Conservation (phyloP, 1,284 basidiomycete genomes). For the Papiliotrema laurentii region DNA sequence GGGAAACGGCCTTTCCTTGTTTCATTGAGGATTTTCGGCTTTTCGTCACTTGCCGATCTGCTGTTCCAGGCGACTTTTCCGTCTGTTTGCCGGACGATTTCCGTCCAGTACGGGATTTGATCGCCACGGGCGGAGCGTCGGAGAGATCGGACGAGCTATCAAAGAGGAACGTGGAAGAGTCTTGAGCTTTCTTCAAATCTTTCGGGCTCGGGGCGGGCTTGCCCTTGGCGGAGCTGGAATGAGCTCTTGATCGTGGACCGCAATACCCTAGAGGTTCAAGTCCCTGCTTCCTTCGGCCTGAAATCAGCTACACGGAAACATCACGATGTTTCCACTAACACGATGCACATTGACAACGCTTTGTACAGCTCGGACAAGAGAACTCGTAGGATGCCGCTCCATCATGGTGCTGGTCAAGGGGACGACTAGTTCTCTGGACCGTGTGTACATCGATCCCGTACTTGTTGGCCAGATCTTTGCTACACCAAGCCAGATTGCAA, state of each 20-base stretch:
- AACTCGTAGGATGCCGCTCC: conserved; percentile 11
- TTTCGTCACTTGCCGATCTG: background rate
- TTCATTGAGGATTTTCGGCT: no score
- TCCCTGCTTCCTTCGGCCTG: conserved; percentile 32
- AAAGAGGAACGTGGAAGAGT: background rate
- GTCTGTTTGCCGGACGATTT: background rate
- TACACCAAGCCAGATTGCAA: conserved; percentile 33
- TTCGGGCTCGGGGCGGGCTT: background rate
- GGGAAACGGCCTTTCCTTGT: background rate
- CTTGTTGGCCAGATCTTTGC: conserved; percentile 21
- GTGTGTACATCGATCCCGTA: conserved; percentile 17
- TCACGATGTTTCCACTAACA: conserved; percentile 18
- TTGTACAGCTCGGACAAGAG: conserved; percentile 29
- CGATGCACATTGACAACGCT: conserved; percentile 25
- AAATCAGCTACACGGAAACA: background rate
- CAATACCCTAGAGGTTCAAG: conserved; percentile 19
- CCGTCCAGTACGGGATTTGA: background rate
- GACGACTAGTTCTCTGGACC: background rate
- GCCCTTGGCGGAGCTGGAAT: background rate
- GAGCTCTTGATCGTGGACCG: background rate
- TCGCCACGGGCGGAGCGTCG: background rate
- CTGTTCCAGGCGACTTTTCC: background rate
- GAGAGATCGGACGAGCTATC: conserved; percentile 6
- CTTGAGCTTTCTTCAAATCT: background rate
- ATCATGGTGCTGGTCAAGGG: background rate